A percentile compares a stretch with the other conserved stretches of the same genome.
Evolutionary conservation across 1,284 basidiomycete genomes (phyloP).

Genomic region (Papiliotrema terrestris): DNA sequence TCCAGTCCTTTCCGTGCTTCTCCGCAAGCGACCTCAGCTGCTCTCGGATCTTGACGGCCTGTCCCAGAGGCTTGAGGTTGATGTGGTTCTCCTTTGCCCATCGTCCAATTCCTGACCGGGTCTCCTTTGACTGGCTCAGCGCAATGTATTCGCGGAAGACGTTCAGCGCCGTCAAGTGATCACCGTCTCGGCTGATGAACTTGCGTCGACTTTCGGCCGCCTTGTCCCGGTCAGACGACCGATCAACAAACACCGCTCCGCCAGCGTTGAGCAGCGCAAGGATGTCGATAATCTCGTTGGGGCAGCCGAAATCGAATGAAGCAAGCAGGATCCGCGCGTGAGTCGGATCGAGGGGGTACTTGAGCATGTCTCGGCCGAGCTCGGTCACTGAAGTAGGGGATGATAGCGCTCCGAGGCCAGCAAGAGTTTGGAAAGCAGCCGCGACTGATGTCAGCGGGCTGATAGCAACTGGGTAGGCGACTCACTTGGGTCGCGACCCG

Average conservation of each 20-base stretch:
- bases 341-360: constrained; percentile 79
- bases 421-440: constrained; percentile 70
- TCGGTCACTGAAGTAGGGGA: constrained; percentile 62
- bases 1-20: constrained; percentile 61
- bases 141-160: constrained; percentile 69
- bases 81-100: constrained; percentile 84
- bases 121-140: constrained; percentile 20
- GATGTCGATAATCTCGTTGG: constrained; percentile 70
- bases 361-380: constrained; percentile 72
- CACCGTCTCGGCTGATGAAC: constrained; percentile 80
- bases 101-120: constrained; percentile 52
- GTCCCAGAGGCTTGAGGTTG: constrained; percentile 79
- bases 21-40: constrained; percentile 72
- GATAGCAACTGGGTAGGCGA: constrained; percentile 4
- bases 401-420: constrained; percentile 70
- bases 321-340: constrained; percentile 72
- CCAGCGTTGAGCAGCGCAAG: constrained; percentile 72
- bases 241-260: constrained; percentile 65
- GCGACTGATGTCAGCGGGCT: constrained; percentile 50
- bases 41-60: constrained; percentile 74
- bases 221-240: constrained; percentile 62
- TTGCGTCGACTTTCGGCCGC: constrained; percentile 66
- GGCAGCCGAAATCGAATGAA: constrained; percentile 66
- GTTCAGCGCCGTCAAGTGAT: constrained; percentile 86
- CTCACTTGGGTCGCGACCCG: constrained; percentile 66